phyloP scores from a whole-genome alignment of 2,329 filamentous ascomycete genomes.

The Fusarium sp. region DNA sequence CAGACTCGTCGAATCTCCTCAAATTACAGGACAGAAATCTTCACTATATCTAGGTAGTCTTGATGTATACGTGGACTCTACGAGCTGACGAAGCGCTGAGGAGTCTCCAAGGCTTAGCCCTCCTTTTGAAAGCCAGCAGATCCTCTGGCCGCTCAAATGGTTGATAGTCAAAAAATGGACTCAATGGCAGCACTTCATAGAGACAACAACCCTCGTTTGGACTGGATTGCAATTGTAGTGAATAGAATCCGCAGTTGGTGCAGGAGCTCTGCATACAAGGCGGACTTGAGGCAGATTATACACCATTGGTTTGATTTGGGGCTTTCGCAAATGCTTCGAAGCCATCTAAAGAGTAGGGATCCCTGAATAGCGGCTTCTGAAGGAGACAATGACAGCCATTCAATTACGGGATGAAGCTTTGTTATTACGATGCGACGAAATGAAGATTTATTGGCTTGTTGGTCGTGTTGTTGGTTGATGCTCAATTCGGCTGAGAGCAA shows the following conservation, averaged over 20 bases:
- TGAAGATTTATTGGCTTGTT: slow-evolving; percentile 5
- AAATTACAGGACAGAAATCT: neutral
- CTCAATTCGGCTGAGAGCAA: neutral
- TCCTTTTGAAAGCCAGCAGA: slow-evolving; percentile 5
- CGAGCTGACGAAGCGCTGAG: neutral
- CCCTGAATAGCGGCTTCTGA: neutral
- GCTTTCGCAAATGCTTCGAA: neutral
- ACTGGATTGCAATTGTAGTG: neutral
- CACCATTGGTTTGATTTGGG: slow-evolving; percentile 21
- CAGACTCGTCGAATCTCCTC: neutral
- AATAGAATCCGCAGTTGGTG: neutral
- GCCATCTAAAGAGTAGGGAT: neutral
- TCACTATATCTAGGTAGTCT: neutral
- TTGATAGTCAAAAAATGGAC: neutral
- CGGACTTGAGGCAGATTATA: neutral
- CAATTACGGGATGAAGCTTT: neutral
- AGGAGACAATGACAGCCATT: neutral
- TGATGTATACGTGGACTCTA: neutral
- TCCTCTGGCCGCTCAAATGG: neutral
- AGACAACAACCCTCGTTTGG: neutral
- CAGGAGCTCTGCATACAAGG: neutral
- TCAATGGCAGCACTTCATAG: neutral
- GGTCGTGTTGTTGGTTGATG: slow-evolving; percentile 13
- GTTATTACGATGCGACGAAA: neutral
- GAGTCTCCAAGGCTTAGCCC: neutral